These are phyloP conservation scores for Apiotrichum mycotoxinovorans DNA, from an alignment of 1,284 basidiomycete species.

Conservation along the genomic window DNA sequence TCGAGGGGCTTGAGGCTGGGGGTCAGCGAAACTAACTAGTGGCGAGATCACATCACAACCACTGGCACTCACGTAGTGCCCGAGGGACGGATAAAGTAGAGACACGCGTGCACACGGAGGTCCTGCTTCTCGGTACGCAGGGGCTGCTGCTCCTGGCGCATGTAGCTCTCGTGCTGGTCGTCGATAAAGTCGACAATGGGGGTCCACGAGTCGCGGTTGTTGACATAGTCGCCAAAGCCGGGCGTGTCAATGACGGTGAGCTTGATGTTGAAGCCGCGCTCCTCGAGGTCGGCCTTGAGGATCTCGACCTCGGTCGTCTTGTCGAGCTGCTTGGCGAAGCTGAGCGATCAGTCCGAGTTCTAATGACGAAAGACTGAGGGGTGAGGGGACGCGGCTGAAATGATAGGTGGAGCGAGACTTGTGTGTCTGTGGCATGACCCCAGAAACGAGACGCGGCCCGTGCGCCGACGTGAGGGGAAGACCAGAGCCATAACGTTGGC, in stretches of 20 bases:
- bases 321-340: constrained; percentile 95
- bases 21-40: too few relatives aligned
- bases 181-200: constrained; percentile 99
- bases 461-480: background rate
- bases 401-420: too few relatives aligned
- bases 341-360: constrained; percentile 11
- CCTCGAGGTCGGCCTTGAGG: constrained; percentile 95
- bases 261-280: constrained; percentile 99
- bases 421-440: background rate
- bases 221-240: constrained; percentile 98
- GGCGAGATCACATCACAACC: too few relatives aligned
- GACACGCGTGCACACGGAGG: constrained; percentile 90
- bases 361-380: too few relatives aligned
- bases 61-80: constrained; percentile 78
- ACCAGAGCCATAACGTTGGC: too few relatives aligned
- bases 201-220: constrained; percentile 97
- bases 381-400: background rate
- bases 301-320: constrained; percentile 97
- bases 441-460: background rate
- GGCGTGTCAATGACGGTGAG: constrained; percentile 98
- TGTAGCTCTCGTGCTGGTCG: constrained; percentile 98
- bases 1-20: constrained; percentile 89
- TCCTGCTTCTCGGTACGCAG: constrained; percentile 89
- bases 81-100: constrained; percentile 96
- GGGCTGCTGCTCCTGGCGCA: constrained; percentile 99